Evolutionary conservation across 2,329 filamentous ascomycete genomes (phyloP).

Genomic region (Sporothrix luriei): DNA sequence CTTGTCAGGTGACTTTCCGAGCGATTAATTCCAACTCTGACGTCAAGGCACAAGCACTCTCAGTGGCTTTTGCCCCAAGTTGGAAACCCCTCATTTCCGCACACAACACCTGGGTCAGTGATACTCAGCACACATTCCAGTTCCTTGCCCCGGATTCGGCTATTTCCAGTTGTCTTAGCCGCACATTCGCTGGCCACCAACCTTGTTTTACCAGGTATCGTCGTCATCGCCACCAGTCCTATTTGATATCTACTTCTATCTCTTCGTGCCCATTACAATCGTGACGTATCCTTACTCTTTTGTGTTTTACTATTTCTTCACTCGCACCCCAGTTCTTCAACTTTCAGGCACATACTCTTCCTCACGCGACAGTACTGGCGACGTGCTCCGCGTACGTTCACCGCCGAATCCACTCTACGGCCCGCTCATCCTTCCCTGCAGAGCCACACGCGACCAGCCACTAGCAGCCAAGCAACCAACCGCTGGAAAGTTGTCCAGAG

Average conservation of each 20-base stretch:
- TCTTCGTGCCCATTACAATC: background rate
- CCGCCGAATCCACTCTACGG: slow-evolving; percentile 14
- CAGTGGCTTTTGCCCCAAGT: background rate
- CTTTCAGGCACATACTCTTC: background rate
- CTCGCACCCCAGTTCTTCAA: background rate
- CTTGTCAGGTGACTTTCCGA: slow-evolving; percentile 1
- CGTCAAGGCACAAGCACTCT: background rate
- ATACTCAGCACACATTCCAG: slow-evolving; percentile 13
- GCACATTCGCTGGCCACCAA: background rate
- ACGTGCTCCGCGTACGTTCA: background rate
- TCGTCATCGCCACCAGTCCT: slow-evolving; percentile 16
- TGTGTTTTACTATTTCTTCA: background rate
- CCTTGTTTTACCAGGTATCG: slow-evolving; percentile 17
- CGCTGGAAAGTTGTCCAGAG: too few species aligned
- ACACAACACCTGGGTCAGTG: background rate
- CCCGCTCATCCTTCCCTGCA: slow-evolving; percentile 7
- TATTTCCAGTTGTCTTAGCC: slow-evolving; percentile 13
- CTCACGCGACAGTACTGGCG: slow-evolving; percentile 11
- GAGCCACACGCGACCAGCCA: slow-evolving; percentile 19
- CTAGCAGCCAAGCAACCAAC: background rate
- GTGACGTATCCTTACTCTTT: background rate
- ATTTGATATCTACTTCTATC: background rate
- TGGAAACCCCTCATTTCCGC: background rate
- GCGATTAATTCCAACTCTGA: slow-evolving; percentile 11
- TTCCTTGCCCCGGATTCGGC: background rate